Percentiles rank a stretch among this genome's conserved stretches.
phyloP scores from a whole-genome alignment of 2,329 filamentous ascomycete genomes.

The Calycina marina region DNA sequence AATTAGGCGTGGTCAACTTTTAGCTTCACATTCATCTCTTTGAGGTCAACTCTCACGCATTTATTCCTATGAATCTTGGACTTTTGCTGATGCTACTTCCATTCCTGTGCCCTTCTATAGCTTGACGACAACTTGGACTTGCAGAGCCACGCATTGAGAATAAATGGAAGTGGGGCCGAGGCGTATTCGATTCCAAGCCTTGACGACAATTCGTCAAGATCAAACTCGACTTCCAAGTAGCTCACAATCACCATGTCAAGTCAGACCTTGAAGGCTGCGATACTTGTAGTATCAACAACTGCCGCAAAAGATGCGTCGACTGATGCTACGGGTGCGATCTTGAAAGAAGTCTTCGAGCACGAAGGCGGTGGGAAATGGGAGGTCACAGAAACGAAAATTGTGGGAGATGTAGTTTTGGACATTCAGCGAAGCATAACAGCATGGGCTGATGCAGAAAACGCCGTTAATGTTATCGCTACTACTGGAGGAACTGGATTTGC shows the following conservation, averaged over 20 bases:
- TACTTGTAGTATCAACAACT: constrained; percentile 85
- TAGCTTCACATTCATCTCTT: too few relatives aligned
- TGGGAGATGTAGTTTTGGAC: constrained; percentile 57
- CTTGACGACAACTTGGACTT: too few relatives aligned
- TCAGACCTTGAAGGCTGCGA: constrained; percentile 48
- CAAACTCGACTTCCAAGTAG: too few relatives aligned
- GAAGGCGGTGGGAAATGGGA: constrained; percentile 60
- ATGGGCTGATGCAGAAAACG: constrained; percentile 55
- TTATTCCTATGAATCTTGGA: too few relatives aligned
- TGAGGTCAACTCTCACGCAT: too few relatives aligned
- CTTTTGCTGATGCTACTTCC: too few relatives aligned
- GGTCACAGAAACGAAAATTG: constrained; percentile 54
- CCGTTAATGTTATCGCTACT: constrained; percentile 65
- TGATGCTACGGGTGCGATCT: constrained; percentile 54
- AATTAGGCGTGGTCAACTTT: too few relatives aligned
- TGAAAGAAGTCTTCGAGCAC: constrained; percentile 54
- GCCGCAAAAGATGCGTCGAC: constrained; percentile 65
- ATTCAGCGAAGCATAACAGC: constrained; percentile 60
- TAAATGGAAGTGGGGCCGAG: too few relatives aligned
- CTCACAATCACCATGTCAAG: constrained; percentile 26
- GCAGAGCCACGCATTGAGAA: too few relatives aligned
- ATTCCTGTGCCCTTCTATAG: too few relatives aligned
- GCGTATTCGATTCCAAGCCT: too few relatives aligned
- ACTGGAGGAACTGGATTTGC: constrained; percentile 93
- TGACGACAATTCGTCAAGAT: too few relatives aligned